Conservation (phyloP, 2,329 filamentous ascomycete species). For the Botrytis tulipae region DNA sequence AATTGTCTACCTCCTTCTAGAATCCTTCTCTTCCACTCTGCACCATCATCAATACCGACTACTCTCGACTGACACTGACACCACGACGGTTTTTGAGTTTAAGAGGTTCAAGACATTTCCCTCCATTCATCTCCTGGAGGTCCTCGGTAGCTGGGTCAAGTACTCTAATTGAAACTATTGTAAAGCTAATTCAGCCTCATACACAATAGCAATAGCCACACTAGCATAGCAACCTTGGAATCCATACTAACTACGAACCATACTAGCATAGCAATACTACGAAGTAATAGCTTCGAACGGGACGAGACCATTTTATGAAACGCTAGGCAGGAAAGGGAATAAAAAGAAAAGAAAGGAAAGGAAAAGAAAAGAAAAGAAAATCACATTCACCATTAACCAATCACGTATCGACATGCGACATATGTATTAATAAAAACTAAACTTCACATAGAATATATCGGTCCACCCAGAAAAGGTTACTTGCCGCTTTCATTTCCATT, state of each 20-base stretch:
- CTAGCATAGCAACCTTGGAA: too few species aligned
- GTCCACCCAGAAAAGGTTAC: not conserved
- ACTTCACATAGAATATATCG: not conserved
- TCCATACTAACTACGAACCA: too few species aligned
- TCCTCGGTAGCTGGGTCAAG: not conserved
- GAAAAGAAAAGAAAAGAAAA: not conserved
- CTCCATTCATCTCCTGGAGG: not conserved
- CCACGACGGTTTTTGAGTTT: not conserved
- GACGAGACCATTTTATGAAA: not conserved
- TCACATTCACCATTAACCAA: not conserved
- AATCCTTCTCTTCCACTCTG: too few species aligned
- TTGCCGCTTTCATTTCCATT: not conserved
- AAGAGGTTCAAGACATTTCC: not conserved
- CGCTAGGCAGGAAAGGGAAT: not conserved
- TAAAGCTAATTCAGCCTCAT: slow-evolving; percentile 9
- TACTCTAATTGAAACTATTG: slow-evolving; percentile 6
- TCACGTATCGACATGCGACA: not conserved
- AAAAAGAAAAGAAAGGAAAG: too few species aligned
- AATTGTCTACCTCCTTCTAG: too few species aligned
- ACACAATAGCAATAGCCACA: not conserved
- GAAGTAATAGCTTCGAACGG: not conserved
- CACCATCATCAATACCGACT: too few species aligned
- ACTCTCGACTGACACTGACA: not conserved
- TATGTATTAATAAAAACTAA: not conserved
- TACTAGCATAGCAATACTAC: too few species aligned